phyloP scores from a whole-genome alignment of 129 eudicot genomes.

The carrot (Daucus carota) region DNA sequence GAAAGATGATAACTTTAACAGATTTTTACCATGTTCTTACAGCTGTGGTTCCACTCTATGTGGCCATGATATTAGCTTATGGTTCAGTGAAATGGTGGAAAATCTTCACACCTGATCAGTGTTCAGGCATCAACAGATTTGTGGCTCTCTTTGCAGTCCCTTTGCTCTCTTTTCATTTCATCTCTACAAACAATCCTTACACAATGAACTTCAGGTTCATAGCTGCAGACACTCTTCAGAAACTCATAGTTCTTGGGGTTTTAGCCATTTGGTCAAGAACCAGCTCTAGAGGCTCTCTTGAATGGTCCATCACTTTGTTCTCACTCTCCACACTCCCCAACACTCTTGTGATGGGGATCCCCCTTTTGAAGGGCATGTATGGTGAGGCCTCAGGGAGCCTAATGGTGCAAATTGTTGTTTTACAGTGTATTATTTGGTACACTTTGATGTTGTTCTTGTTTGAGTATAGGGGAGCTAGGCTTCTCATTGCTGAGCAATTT shows the following conservation, averaged over 20 bases:
- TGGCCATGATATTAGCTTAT: slow-evolving; percentile 90
- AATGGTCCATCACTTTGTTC: slow-evolving; percentile 86
- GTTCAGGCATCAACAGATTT: slow-evolving; percentile 91
- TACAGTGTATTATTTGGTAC: slow-evolving; percentile 90
- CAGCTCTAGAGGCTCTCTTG: slow-evolving; percentile 65
- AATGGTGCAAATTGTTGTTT: slow-evolving; percentile 93
- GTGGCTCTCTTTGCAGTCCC: slow-evolving; percentile 93
- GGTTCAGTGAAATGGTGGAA: slow-evolving; percentile 97
- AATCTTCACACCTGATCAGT: slow-evolving; percentile 83
- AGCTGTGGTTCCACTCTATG: slow-evolving; percentile 90
- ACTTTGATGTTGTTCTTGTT: slow-evolving; percentile 78
- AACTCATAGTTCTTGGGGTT: slow-evolving; percentile 50
- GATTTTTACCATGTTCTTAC: slow-evolving; percentile 59
- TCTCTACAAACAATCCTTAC: slow-evolving; percentile 84
- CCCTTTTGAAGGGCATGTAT: slow-evolving; percentile 81
- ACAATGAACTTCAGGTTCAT: slow-evolving; percentile 78
- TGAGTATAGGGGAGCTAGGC: slow-evolving; percentile 77
- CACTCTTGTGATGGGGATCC: slow-evolving; percentile 93
- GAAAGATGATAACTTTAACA: slow-evolving; percentile 28
- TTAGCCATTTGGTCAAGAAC: slow-evolving; percentile 60
- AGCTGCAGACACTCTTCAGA: slow-evolving; percentile 85
- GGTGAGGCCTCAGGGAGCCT: slow-evolving; percentile 70
- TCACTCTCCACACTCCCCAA: slow-evolving; percentile 77
- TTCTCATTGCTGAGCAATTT: slow-evolving; percentile 76
- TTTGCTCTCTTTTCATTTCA: slow-evolving; percentile 82